Evolutionary conservation across 371 early-diverging fungal genomes (phyloP), one percentile per base, ranked within the genome.

Genomic region (Choanephora cucurbitarum): DNA sequence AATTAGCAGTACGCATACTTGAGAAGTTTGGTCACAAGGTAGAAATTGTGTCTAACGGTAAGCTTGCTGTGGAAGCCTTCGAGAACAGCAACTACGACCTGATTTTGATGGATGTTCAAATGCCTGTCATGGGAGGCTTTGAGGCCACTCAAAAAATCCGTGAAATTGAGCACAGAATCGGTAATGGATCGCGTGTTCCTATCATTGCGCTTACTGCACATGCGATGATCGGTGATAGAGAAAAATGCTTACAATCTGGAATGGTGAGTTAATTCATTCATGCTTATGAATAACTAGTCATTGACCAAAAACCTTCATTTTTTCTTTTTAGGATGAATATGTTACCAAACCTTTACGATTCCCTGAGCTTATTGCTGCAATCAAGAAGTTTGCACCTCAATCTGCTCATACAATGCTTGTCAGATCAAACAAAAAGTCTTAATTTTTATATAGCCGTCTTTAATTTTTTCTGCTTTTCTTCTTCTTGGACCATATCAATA

Each of bases 151-250:
- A 80, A 59, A 73, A 72, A 55, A 92, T 92, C 49, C 79, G 92
- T n/a, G 69, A 81, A 41, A 70, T 76, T 56, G 89, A 89, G 62
- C 52, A 61, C n/a, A 61, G 59, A 47, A 55, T 57, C 32, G 76
- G 72, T 23, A 77, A 62, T 18, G 61, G 57, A 21, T 70, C 76
- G 15, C 87, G 75, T 49, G 76, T 84, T 14, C 90, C 89, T 0
- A 90, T 91, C 40, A 85, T 91, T 53, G 91, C 91, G 13, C 65
- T 91, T 43, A 90, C 91, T 4, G 91, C 91, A 1, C 87, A 88
- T 56, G 91, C 91, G n/a, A 89, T 91, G 88, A 82, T 85, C 57
- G 90, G 89, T 17, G 90, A 90, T 66, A 75, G 89, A 52, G 90
- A 91, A 62, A 86, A 84, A 55, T 90, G 91, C 56, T 66, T 91